A percentile compares a stretch with the other conserved stretches of the same genome.
These are phyloP conservation scores for Macadamia integrifolia DNA, from an alignment of 164 flowering plant species.

Conservation along the genomic window DNA sequence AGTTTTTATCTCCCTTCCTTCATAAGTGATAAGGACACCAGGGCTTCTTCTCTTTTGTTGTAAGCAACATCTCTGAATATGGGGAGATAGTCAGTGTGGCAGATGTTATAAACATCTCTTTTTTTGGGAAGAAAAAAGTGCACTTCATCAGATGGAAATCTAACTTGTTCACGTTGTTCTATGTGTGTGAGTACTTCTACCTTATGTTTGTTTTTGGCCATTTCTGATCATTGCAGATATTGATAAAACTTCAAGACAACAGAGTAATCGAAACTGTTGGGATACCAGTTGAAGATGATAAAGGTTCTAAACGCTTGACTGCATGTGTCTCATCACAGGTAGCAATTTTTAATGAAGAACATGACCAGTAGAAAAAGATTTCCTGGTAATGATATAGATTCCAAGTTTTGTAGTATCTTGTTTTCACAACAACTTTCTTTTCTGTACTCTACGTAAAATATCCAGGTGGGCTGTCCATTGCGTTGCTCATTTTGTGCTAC, in stretches of 20 bases:
- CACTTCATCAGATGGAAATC: neutral
- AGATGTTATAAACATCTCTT: too few relatives aligned
- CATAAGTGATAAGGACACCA: too few relatives aligned
- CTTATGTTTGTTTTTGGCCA: neutral
- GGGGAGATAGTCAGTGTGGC: too few relatives aligned
- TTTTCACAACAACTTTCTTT: neutral
- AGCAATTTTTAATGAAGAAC: constrained; percentile 2
- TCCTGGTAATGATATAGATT: neutral
- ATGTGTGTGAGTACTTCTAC: neutral
- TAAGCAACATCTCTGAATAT: too few relatives aligned
- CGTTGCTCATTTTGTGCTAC: constrained; percentile 99
- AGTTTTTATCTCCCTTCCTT: too few relatives aligned
- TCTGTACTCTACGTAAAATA: neutral
- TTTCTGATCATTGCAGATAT: constrained; percentile 40
- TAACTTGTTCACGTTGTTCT: neutral
- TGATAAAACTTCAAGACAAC: constrained; percentile 77
- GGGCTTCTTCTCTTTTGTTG: too few relatives aligned
- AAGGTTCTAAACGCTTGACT: constrained; percentile 78
- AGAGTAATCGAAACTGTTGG: constrained; percentile 96
- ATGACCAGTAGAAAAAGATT: neutral
- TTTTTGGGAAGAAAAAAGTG: too few relatives aligned
- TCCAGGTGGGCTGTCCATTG: constrained; percentile 92
- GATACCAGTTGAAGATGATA: constrained; percentile 83
- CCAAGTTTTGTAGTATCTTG: neutral
- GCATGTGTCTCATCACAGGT: constrained; percentile 99